Evolutionary conservation across 2,329 filamentous ascomycete species (phyloP).

Genomic region (Tolypocladium nubicola): DNA sequence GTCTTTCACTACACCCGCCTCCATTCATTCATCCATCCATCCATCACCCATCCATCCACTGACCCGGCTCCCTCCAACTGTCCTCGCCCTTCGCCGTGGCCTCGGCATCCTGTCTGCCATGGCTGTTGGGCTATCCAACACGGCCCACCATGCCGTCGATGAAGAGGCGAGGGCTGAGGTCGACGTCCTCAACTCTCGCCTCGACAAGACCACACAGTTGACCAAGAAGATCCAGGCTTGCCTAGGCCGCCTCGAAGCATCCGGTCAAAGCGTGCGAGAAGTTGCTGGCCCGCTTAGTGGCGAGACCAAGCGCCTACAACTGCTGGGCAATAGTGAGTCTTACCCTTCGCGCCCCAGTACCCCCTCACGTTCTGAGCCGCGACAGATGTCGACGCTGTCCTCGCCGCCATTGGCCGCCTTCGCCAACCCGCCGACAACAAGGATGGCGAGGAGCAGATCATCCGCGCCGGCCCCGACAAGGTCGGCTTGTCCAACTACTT

Average conservation of each 20-base stretch:
- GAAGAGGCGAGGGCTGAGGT: constrained; percentile 61
- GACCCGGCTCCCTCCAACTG: not conserved
- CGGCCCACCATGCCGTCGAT: constrained; percentile 41
- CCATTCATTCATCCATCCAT: not conserved
- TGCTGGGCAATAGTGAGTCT: constrained; percentile 64
- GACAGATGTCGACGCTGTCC: constrained; percentile 72
- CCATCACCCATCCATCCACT: not conserved
- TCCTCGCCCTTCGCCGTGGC: not conserved
- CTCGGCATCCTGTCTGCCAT: constrained; percentile 18
- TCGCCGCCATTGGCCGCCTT: constrained; percentile 78
- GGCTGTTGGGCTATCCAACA: constrained; percentile 38
- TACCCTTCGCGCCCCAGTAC: constrained; percentile 4
- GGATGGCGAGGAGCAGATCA: constrained; percentile 82
- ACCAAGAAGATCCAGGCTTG: constrained; percentile 94
- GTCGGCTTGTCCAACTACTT: constrained; percentile 78
- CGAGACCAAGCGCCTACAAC: constrained; percentile 82
- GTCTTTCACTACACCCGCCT: not conserved
- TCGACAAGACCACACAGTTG: constrained; percentile 86
- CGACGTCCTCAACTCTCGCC: constrained; percentile 58
- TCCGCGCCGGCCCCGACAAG: constrained; percentile 76
- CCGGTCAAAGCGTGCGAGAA: constrained; percentile 82
- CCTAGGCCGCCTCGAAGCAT: constrained; percentile 71
- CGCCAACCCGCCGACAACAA: constrained; percentile 89
- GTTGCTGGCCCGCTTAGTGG: constrained; percentile 87
- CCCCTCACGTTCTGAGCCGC: constrained; percentile 6